Percentiles rank a stretch among this genome's conserved stretches.
Evolutionary conservation across 768 basidiomycete genomes (phyloP).

Genomic region (Baorangia bicolor): DNA sequence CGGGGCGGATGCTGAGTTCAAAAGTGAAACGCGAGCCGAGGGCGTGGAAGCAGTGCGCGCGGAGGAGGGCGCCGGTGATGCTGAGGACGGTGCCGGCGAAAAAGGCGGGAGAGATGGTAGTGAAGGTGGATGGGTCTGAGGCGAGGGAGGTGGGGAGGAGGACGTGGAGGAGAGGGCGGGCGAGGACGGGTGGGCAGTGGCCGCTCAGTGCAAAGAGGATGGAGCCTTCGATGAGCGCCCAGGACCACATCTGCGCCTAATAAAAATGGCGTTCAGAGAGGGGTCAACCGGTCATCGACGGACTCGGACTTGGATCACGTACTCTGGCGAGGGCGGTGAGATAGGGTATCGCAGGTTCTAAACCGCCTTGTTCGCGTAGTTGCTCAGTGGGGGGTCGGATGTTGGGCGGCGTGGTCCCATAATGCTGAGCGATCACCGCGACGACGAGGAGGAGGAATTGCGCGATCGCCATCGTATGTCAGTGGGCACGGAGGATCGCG

Average conservation of each 20-base stretch:
- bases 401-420: conserved; percentile 17
- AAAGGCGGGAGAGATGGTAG: conserved; percentile 8
- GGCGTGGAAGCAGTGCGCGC: conserved; percentile 14
- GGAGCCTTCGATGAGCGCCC: conserved; percentile 11
- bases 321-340: not conserved
- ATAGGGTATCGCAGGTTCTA: not conserved
- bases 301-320: not conserved
- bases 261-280: no score
- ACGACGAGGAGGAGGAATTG: conserved; percentile 11
- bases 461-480: not conserved
- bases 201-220: not conserved
- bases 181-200: not conserved
- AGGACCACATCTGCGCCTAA: not conserved
- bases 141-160: not conserved
- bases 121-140: conserved; percentile 5
- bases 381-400: conserved; percentile 8
- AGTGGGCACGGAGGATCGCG: no score
- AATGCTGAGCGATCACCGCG: not conserved
- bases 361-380: conserved; percentile 9
- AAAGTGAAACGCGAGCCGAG: conserved; percentile 29
- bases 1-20: conserved; percentile 22
- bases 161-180: not conserved
- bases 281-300: no score
- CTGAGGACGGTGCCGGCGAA: conserved; percentile 6
- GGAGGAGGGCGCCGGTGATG: conserved; percentile 12